phyloP scores from a whole-genome alignment of 129 eudicot species.

The Helichrysum umbraculigerum region DNA sequence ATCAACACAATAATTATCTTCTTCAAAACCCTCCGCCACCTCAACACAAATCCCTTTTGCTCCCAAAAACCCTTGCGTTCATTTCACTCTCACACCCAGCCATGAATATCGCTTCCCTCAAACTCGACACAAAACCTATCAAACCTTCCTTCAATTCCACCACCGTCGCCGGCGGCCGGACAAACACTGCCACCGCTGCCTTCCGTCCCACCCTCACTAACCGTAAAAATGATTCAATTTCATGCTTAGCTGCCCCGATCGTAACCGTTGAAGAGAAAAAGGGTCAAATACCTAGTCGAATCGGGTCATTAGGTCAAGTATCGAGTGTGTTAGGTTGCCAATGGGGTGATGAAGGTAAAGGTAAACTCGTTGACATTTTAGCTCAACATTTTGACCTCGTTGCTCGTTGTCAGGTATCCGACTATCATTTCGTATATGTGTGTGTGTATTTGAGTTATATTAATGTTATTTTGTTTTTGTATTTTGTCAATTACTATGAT shows the following conservation, averaged over 20 bases:
- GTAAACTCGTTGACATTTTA: slow-evolving; percentile 91
- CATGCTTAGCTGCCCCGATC: slow-evolving; percentile 33
- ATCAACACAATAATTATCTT: no score
- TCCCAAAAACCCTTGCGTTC: background rate
- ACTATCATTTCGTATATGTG: background rate
- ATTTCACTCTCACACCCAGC: background rate
- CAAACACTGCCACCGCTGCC: background rate
- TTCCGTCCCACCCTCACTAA: background rate
- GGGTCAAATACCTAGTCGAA: slow-evolving; percentile 45
- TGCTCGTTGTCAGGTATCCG: slow-evolving; percentile 87
- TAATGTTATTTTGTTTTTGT: no score
- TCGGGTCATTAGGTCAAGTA: slow-evolving; percentile 73
- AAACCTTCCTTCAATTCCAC: background rate
- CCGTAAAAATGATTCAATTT: slow-evolving; percentile 22
- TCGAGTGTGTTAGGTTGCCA: slow-evolving; percentile 93
- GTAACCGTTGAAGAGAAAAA: slow-evolving; percentile 25
- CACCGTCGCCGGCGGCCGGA: slow-evolving; percentile 19
- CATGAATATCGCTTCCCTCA: slow-evolving; percentile 34
- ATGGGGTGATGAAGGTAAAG: slow-evolving; percentile 99
- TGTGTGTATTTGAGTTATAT: background rate
- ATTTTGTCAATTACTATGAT: background rate
- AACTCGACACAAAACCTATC: slow-evolving; percentile 39
- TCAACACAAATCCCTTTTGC: background rate
- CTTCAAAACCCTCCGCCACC: background rate
- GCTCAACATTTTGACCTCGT: slow-evolving; percentile 88